Percentiles rank a stretch among this genome's conserved stretches.
Conservation (phyloP, 2,329 filamentous ascomycete species). For the Emergomyces pasteurianus region DNA sequence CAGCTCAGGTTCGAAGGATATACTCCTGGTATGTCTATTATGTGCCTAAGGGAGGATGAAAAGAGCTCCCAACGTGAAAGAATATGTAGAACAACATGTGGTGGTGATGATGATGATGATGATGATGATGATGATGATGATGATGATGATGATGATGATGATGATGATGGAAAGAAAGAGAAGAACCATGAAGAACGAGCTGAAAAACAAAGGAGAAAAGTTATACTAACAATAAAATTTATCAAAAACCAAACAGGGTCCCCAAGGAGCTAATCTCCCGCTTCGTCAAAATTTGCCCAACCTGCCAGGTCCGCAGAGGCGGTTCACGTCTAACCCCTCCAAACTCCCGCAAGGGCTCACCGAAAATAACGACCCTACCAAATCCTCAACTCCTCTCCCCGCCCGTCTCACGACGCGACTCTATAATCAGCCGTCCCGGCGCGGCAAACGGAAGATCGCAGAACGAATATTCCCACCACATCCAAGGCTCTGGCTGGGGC, state of each 20-base stretch:
- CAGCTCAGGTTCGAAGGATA: constrained; percentile 37
- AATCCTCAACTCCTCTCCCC: constrained; percentile 28
- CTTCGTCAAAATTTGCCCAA: constrained; percentile 40
- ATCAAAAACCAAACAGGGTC: constrained; percentile 27
- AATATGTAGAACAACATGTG: background rate
- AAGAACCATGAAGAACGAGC: background rate
- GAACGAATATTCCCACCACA: constrained; percentile 2
- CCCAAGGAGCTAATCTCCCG: constrained; percentile 41
- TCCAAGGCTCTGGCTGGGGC: constrained; percentile 14
- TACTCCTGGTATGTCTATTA: constrained; percentile 36
- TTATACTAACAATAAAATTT: constrained; percentile 1
- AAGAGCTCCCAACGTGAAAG: background rate
- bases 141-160: background rate
- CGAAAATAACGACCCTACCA: constrained; percentile 22
- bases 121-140: background rate
- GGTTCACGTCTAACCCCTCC: constrained; percentile 31
- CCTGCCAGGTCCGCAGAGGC: constrained; percentile 36
- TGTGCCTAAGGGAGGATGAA: background rate
- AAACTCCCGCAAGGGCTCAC: constrained; percentile 29
- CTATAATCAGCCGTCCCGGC: constrained; percentile 19
- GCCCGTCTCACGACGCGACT: constrained; percentile 25
- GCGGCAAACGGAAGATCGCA: constrained; percentile 17
- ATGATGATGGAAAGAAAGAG: background rate
- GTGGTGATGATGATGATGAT: background rate
- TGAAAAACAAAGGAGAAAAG: background rate